These are phyloP conservation scores for Glycine tomentella DNA, from an alignment of 306 rosid genomes.

Conservation along the genomic window DNA sequence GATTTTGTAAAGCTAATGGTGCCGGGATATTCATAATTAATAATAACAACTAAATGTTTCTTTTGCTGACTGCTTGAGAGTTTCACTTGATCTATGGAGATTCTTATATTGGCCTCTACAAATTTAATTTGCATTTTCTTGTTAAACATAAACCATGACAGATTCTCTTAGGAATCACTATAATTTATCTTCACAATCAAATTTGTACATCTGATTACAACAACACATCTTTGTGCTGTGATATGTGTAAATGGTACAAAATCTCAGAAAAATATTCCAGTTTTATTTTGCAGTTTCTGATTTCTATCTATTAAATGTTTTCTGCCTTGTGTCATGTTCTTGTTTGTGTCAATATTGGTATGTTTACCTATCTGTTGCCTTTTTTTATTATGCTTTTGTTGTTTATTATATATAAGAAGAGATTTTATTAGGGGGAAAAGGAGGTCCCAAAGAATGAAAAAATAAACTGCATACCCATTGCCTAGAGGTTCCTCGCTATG, in stretches of 20 bases:
- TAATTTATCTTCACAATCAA: neutral
- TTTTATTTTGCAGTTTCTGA: neutral
- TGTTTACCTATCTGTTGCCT: neutral
- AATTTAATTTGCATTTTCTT: neutral
- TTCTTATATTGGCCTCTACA: too few relatives aligned
- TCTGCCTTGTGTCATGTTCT: neutral
- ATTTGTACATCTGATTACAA: slow-evolving; percentile 17
- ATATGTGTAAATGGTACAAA: slow-evolving; percentile 7
- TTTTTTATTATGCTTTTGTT: neutral
- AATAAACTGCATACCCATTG: too few relatives aligned
- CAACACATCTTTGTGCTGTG: neutral
- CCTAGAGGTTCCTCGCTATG: too few relatives aligned
- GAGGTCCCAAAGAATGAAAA: neutral
- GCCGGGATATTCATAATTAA: slow-evolving; percentile 10
- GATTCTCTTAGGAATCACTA: slow-evolving; percentile 3
- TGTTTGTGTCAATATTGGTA: neutral
- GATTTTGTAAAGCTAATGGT: slow-evolving; percentile 2
- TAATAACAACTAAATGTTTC: slow-evolving; percentile 10
- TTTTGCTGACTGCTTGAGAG: neutral
- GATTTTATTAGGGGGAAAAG: neutral
- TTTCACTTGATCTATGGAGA: too few relatives aligned
- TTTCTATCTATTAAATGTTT: neutral
- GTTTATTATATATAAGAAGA: neutral
- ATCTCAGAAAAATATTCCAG: neutral
- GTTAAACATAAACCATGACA: slow-evolving; percentile 13